phyloP scores from a whole-genome alignment of 139 green algal species.

The Microglena sp. region DNA sequence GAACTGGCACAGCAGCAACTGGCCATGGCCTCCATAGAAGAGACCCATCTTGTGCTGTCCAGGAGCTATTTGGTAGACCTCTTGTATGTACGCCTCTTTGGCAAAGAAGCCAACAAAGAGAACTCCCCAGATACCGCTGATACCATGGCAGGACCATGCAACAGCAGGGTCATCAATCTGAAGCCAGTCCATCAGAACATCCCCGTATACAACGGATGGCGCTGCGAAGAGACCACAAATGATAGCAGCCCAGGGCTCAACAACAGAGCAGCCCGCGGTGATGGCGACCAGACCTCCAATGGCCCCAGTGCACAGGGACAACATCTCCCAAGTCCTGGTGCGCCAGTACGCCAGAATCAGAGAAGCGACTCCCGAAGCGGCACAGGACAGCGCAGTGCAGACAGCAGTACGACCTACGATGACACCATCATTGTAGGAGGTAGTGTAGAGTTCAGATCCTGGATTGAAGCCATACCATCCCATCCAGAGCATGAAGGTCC shows the following conservation, averaged over 20 bases:
- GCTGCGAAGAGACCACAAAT: slow-evolving; percentile 37
- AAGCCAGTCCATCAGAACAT: slow-evolving; percentile 17
- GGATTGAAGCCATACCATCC: slow-evolving; percentile 52
- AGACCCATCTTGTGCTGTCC: slow-evolving; percentile 15
- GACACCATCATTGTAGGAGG: not conserved
- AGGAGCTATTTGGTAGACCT: no score
- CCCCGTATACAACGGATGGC: slow-evolving; percentile 10
- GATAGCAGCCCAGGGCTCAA: slow-evolving; percentile 46
- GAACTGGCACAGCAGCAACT: slow-evolving; percentile 36
- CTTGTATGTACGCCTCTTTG: slow-evolving; percentile 18
- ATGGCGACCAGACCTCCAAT: slow-evolving; percentile 21
- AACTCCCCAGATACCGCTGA: slow-evolving; percentile 35
- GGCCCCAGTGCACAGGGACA: not conserved
- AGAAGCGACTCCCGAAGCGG: not conserved
- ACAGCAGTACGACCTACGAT: slow-evolving; percentile 1
- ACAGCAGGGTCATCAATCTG: not conserved
- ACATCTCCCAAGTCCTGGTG: slow-evolving; percentile 26
- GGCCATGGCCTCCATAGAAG: slow-evolving; percentile 29
- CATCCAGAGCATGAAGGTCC: slow-evolving; percentile 63
- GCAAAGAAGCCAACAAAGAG: slow-evolving; percentile 30
- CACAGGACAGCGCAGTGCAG: not conserved
- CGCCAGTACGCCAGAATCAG: not conserved
- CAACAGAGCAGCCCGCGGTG: slow-evolving; percentile 35
- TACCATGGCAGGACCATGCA: slow-evolving; percentile 11
- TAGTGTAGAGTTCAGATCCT: slow-evolving; percentile 42